Evolutionary conservation across 805 yeast species (phyloP), one percentile per base, ranked within the genome.

Genomic region (Lipomyces japonicus): DNA sequence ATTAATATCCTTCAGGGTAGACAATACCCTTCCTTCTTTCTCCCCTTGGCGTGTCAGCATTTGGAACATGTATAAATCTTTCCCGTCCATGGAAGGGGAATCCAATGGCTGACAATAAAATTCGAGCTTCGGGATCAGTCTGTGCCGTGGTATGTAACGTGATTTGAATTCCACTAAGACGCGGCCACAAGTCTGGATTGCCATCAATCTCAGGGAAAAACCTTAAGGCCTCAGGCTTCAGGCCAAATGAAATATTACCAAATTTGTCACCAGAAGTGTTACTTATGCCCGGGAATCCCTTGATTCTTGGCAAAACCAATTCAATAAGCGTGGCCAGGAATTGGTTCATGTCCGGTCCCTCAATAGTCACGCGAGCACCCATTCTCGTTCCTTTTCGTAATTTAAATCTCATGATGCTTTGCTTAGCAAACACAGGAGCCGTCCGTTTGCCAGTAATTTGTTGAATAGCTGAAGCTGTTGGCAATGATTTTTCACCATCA

Each of bases 371-470:
- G 64, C 86, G 85, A 47, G 95, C 95, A 46, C 98, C 99, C 80
- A 95, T 85, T 44, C 83, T 83, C 75, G 80, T 82, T 35, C 96
- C 96, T 42, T 81, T 81, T 68, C 97, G 81, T 47, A 90, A 76
- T 60, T 82, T 81, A 96, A 96, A 90, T 40, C 79, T 77, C 46
- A 90, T 84, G 30, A 87, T 86, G 68, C 88, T 88, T 7, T 86
- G 76, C 63, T 79, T 84, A 37, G 95, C 84, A 64, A 73, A 85
- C 16, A 88, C 72, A 22, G 84, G 77, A 53, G 74, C 71, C 34
- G 97, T 89, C 67, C 88, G 86, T 54, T 76, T 80, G 54, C 95
- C 95, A n/a, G 98, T 91, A 62, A 93, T 85, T 67, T 91, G 97
- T 62, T 93, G 95, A 50, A 93, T 65, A 69, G 86, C 91, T 52